phyloP scores from a whole-genome alignment of 2,329 filamentous ascomycete genomes.

The Trichoderma arundinaceum region DNA sequence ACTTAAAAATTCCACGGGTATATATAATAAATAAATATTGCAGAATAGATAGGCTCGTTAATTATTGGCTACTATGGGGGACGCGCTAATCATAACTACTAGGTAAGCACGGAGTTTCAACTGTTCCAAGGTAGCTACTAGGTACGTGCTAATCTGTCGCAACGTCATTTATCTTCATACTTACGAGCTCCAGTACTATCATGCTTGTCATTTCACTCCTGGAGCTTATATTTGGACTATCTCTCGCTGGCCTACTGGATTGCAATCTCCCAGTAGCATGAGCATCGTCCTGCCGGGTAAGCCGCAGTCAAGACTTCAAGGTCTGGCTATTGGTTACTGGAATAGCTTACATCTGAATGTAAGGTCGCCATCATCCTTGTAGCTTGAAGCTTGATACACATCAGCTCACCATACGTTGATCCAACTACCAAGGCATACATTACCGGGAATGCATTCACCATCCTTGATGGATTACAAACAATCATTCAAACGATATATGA shows the following conservation, averaged over 20 bases:
- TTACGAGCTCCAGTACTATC: conserved; percentile 4
- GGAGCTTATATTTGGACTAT: conserved; percentile 27
- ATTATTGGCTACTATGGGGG: no score
- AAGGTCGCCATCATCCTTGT: conserved; percentile 42
- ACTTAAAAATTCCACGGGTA: no score
- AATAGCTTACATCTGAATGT: conserved; percentile 74
- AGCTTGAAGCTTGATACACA: conserved; percentile 1
- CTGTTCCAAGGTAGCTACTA: no score
- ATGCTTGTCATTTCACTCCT: conserved; percentile 19
- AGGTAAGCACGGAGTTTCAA: no score
- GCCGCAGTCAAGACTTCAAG: conserved; percentile 78
- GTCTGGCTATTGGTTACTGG: conserved; percentile 76
- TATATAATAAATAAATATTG: no score
- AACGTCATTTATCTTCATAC: not conserved
- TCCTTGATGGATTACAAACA: conserved; percentile 74
- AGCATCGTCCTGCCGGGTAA: conserved; percentile 79
- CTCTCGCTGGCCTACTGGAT: conserved; percentile 16
- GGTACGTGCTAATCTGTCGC: not conserved
- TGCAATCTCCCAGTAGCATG: conserved; percentile 57
- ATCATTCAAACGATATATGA: conserved; percentile 92
- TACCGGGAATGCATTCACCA: conserved; percentile 83
- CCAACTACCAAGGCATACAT: conserved; percentile 72
- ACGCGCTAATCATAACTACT: no score
- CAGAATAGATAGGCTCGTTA: no score
- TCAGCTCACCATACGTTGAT: conserved; percentile 2